Percentiles rank a stretch among this genome's conserved stretches.
phyloP scores from a whole-genome alignment of 805 yeast species.

The Metschnikowia continentalis region DNA sequence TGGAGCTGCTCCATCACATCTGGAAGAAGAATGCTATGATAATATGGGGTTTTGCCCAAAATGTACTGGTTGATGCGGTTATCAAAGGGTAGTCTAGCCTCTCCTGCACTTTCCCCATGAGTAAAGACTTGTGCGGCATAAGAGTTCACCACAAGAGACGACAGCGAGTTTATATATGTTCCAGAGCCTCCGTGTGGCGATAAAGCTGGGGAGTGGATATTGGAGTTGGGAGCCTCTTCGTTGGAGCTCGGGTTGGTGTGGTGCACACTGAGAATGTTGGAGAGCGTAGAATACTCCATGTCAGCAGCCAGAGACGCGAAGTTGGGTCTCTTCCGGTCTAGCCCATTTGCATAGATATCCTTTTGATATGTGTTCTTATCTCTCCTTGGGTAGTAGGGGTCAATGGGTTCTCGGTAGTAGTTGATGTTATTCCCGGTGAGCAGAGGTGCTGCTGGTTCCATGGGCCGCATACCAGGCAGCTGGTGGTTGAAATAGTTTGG shows the following conservation, averaged over 20 bases:
- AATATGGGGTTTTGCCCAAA: slow-evolving; percentile 49
- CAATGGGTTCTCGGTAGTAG: not conserved
- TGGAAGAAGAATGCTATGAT: slow-evolving; percentile 48
- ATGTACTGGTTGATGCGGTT: slow-evolving; percentile 62
- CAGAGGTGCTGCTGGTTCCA: not conserved
- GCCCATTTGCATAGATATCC: not conserved
- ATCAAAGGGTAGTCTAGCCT: slow-evolving; percentile 45
- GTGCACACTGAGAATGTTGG: slow-evolving; percentile 45
- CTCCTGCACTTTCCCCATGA: not conserved
- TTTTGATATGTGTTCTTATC: not conserved
- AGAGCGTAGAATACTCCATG: slow-evolving; percentile 64
- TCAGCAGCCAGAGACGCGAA: slow-evolving; percentile 71
- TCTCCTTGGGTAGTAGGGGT: not conserved
- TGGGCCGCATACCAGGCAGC: not conserved
- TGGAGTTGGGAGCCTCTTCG: slow-evolving; percentile 38
- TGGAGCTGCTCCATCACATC: slow-evolving; percentile 48
- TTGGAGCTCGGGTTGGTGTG: slow-evolving; percentile 41
- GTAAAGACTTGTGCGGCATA: slow-evolving; percentile 1
- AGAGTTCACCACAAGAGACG: slow-evolving; percentile 5
- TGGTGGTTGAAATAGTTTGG: slow-evolving; percentile 8
- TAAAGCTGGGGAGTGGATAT: slow-evolving; percentile 31
- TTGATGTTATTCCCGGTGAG: not conserved
- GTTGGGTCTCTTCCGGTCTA: slow-evolving; percentile 30
- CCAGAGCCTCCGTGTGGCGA: slow-evolving; percentile 27
- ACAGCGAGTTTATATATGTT: slow-evolving; percentile 2